These are phyloP conservation scores for Thinopyrum elongatum DNA, from an alignment of 176 grass and related monocot genomes.

Conservation along the genomic window DNA sequence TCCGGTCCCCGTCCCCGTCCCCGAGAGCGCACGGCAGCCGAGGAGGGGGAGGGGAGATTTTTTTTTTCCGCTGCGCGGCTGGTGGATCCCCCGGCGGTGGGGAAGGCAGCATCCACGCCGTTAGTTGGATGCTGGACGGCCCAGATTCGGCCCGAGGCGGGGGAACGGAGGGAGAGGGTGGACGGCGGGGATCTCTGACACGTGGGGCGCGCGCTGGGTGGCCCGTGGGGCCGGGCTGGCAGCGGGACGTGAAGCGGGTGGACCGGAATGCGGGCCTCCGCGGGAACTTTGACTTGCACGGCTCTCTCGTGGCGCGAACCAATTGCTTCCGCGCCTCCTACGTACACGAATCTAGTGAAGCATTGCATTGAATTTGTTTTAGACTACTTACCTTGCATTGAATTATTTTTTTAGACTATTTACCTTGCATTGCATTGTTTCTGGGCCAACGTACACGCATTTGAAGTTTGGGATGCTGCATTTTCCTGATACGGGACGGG, in stretches of 20 bases:
- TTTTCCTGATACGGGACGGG: no score
- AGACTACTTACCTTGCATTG: no score
- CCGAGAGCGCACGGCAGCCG: background rate
- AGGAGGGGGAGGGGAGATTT: background rate
- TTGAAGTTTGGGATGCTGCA: no score
- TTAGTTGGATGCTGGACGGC: background rate
- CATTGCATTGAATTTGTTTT: no score
- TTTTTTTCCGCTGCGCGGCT: background rate
- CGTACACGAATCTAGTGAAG: no score
- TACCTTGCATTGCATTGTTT: no score
- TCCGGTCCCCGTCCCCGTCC: conserved; percentile 24
- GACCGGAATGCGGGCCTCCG: background rate
- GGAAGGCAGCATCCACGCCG: background rate
- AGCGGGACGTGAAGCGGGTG: background rate
- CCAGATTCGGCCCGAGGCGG: background rate
- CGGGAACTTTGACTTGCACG: conserved; percentile 11
- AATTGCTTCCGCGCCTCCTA: no score
- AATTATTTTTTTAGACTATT: no score
- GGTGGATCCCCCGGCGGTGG: background rate
- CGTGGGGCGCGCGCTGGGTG: background rate
- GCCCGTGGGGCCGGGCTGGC: background rate
- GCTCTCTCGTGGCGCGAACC: background rate
- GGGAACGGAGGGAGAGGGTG: background rate
- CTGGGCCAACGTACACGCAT: no score
- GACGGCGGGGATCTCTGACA: background rate